Base-by-base conservation (phyloP, 352 stramenopile genomes). In the Phytophthora pisi region DNA sequence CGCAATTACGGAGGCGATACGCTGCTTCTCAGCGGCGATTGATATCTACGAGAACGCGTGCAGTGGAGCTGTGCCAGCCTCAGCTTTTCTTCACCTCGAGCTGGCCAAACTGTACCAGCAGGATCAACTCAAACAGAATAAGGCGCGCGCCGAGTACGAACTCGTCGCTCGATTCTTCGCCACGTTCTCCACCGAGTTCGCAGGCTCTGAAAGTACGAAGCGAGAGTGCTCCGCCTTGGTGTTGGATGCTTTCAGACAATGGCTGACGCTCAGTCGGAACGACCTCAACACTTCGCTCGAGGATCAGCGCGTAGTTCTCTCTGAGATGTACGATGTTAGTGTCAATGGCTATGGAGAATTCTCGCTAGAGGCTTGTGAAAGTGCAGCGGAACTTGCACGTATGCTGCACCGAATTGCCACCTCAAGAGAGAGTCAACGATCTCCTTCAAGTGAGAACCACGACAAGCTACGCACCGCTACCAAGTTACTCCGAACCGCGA, bases 261-360 rank as follows among this genome's bases (percentile, higher is more conserved):
- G 79, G 76, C 49, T 86, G 1, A 24, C 57, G 16, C 70, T 61
- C 24, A 66, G 26, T 31, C 63, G 31, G 36, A 65, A 46, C 31
- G 10, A 47, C 31, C 16, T 16, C 1, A 64, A 23, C 26, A 47
- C 60, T 0, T 68, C 79, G 16, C 70, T 83, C 1, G 70, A 89
- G 7, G 71, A 84, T 13, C 68, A 77, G 28, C 64, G 64, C 18
- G 36, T 64, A 28, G 73, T 90, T n/a, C 59, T 84, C 0, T 30
- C 62, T 9, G 77, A 82, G 57, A 81, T 91, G 57, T 56, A 87
- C 28, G 51, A 66, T 18, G 70, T 78, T 1, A 76, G 77, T 5
- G 65, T 81, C 0, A 73, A 82, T 15, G 85, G 85, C 3, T 91
- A 81, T 45, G 82, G 85, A 8, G 81, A 91, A 51, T 91, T 87